Evolutionary conservation across 2,329 filamentous ascomycete species (phyloP), one percentile per base, ranked within the genome.

Genomic region (Exophiala oligosperma): DNA sequence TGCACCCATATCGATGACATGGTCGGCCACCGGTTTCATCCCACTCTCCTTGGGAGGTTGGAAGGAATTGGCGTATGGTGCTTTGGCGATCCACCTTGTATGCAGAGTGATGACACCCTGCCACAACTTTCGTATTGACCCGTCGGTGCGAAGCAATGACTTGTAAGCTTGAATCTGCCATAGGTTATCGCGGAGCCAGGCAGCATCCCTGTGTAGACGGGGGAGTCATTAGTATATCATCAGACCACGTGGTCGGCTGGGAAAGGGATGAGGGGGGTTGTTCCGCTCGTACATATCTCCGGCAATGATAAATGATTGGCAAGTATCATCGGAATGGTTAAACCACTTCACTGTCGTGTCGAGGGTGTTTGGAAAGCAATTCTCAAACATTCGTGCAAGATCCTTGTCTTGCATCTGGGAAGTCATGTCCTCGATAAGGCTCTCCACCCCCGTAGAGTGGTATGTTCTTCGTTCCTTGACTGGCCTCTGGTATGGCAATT

Each of bases 41-140:
- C 88, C 84, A 64, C 91, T 92, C 6, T 91, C 90, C 1, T 90
- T 87, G 0, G 94, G 94, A 4, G 94, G 93, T 72, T 99, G 94
- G 74, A 97, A 99, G 17, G 94, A 93, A 73, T 99, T 97, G 81
- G 94, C 99, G 77, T 97, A 97, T 0, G 94, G 94, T 1, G 90
- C 92, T 68, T 91, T 85, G 62, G 97, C 96, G 44, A 99, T 90
- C 69, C 91, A 97, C 73, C 97, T 92, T 14, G 90, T 83, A 75
- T 99, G 94, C 0, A 93, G 97, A 72, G 96, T 96, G 76, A 97
- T 96, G 46, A 93, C 93, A 21, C 94, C 94, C 1, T 95, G 78
- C 24, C 97, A 91, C 53, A 99, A 78, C 61, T 83, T 87, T 71
- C 87, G 85, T 52, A 99, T 86, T 41, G 82, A 82, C 38, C 84